These are phyloP conservation scores for Candida nonsorbophila DNA, from an alignment of 805 yeast genomes.

Conservation along the genomic window DNA sequence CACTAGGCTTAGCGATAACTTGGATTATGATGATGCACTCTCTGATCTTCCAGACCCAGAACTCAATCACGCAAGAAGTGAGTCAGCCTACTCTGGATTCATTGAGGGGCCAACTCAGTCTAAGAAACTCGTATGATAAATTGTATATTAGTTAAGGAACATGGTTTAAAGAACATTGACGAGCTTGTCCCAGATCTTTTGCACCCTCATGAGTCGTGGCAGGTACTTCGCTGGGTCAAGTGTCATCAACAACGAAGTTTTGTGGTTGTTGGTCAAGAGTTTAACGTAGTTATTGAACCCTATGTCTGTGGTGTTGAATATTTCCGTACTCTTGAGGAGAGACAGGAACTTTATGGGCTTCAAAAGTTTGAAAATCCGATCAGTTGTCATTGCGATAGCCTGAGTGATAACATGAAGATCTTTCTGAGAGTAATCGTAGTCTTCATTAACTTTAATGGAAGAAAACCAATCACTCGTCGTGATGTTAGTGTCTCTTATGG, in stretches of 20 bases:
- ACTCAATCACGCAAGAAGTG: conserved; percentile 17
- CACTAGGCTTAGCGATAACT: conserved; percentile 22
- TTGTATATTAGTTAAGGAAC: not conserved
- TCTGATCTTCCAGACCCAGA: conserved; percentile 6
- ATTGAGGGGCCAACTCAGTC: conserved; percentile 18
- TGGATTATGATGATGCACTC: conserved; percentile 10
- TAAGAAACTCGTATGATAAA: conserved; percentile 16
- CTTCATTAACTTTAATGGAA: conserved; percentile 45
- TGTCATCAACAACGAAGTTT: conserved; percentile 7
- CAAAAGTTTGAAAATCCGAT: conserved; percentile 14
- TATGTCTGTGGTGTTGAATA: too few relatives aligned
- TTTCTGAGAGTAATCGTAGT: conserved; percentile 32
- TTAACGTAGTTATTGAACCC: too few relatives aligned
- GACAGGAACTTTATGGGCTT: conserved; percentile 19
- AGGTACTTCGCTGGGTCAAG: conserved; percentile 1
- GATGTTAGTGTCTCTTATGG: conserved; percentile 23
- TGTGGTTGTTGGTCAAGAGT: too few relatives aligned
- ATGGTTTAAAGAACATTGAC: not conserved
- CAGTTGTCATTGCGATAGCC: conserved; percentile 18
- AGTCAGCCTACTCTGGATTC: conserved; percentile 15
- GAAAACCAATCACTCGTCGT: conserved; percentile 39
- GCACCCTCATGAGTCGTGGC: conserved; percentile 2
- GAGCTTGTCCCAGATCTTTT: conserved; percentile 7
- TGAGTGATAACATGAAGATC: conserved; percentile 32
- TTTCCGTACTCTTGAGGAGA: conserved; percentile 1